phyloP scores from a whole-genome alignment of 2,329 filamentous ascomycete genomes.

The Zymoseptoria ardabiliae region DNA sequence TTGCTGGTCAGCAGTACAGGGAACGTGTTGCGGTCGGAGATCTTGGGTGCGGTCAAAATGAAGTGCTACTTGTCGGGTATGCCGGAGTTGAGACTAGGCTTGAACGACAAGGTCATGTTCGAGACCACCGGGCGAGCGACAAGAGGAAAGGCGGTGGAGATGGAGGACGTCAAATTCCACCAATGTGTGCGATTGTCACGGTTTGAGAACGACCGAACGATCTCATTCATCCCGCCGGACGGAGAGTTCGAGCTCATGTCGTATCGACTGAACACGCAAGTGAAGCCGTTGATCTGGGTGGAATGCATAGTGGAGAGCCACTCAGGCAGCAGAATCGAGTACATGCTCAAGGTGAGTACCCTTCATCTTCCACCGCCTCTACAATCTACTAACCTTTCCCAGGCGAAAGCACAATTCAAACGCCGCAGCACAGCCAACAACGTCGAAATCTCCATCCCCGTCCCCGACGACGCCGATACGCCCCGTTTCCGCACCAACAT shows the following conservation, averaged over 20 bases:
- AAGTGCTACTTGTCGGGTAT: conserved; percentile 98
- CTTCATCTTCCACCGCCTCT: background rate
- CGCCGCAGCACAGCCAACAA: conserved; percentile 96
- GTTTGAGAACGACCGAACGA: conserved; percentile 97
- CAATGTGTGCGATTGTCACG: conserved; percentile 92
- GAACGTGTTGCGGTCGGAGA: conserved; percentile 92
- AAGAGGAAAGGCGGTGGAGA: conserved; percentile 93
- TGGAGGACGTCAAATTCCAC: conserved; percentile 99
- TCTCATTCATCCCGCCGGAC: conserved; percentile 96
- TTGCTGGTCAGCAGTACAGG: conserved; percentile 88
- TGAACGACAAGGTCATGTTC: conserved; percentile 99
- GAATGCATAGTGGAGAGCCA: conserved; percentile 96
- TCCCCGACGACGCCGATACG: conserved; percentile 93
- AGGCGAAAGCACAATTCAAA: conserved; percentile 95
- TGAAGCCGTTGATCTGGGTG: conserved; percentile 98
- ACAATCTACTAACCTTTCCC: background rate
- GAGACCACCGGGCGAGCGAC: conserved; percentile 93
- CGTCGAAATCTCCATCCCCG: conserved; percentile 93
- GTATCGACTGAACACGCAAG: conserved; percentile 95
- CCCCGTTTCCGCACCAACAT: conserved; percentile 97
- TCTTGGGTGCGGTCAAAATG: conserved; percentile 97
- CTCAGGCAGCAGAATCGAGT: conserved; percentile 91
- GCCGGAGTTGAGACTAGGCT: conserved; percentile 85
- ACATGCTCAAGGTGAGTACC: conserved; percentile 75
- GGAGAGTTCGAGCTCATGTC: conserved; percentile 99